These are phyloP conservation scores for Globisporangium rhizosaccharum DNA, from an alignment of 352 stramenopile genomes.

Conservation along the genomic window DNA sequence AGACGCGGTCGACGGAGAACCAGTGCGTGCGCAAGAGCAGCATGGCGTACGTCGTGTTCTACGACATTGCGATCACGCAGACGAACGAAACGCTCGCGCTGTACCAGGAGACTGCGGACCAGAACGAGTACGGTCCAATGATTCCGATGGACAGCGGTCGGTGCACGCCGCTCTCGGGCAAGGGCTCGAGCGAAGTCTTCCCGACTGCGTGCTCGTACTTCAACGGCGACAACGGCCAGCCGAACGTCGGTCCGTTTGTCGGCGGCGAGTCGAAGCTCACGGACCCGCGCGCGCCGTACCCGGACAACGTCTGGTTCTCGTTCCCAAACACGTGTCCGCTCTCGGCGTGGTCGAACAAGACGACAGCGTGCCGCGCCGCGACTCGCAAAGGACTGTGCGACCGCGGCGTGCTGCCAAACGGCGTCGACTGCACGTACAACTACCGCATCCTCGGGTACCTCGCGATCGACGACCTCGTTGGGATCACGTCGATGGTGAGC, in stretches of 20 bases:
- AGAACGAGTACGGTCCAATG: slow-evolving; percentile 64
- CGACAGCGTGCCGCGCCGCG: slow-evolving; percentile 31
- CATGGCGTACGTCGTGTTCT: slow-evolving; percentile 72
- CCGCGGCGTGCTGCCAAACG: slow-evolving; percentile 48
- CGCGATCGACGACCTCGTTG: slow-evolving; percentile 68
- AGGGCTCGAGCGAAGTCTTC: slow-evolving; percentile 27
- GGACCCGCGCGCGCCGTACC: slow-evolving; percentile 38
- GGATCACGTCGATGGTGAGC: slow-evolving; percentile 61
- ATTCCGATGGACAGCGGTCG: slow-evolving; percentile 57
- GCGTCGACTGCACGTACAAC: slow-evolving; percentile 47
- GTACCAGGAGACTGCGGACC: slow-evolving; percentile 49
- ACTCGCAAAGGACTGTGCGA: slow-evolving; percentile 51
- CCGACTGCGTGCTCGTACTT: slow-evolving; percentile 55
- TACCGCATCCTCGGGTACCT: slow-evolving; percentile 66
- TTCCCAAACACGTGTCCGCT: slow-evolving; percentile 67
- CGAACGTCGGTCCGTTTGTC: slow-evolving; percentile 63
- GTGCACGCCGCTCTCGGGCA: slow-evolving; percentile 36
- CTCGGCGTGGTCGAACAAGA: slow-evolving; percentile 43
- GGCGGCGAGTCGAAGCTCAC: slow-evolving; percentile 31
- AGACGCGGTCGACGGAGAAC: slow-evolving; percentile 42
- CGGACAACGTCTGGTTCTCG: slow-evolving; percentile 58
- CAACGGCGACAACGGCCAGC: slow-evolving; percentile 52
- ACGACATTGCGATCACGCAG: slow-evolving; percentile 65
- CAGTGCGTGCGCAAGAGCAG: slow-evolving; percentile 55
- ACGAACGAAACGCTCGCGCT: slow-evolving; percentile 72